A percentile compares a stretch with the other conserved stretches of the same genome.
phyloP scores from a whole-genome alignment of 306 rosid genomes.

The Mimosa bimucronata region DNA sequence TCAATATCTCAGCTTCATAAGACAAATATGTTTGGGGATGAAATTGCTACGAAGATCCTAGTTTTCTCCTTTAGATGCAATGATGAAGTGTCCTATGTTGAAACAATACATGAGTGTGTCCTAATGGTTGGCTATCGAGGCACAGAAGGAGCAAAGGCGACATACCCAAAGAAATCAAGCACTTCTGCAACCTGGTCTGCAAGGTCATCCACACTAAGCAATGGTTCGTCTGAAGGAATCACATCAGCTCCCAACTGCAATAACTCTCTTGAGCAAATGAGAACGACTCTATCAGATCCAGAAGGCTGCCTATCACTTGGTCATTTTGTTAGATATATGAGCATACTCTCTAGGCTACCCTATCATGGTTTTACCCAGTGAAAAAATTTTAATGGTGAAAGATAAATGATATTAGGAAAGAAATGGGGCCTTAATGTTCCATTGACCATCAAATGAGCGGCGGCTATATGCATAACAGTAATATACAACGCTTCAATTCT shows the following conservation, averaged over 20 bases:
- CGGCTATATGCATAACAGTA: not conserved
- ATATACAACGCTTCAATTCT: not conserved
- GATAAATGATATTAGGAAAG: not conserved
- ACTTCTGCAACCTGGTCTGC: slow-evolving; percentile 90
- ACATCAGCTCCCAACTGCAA: slow-evolving; percentile 91
- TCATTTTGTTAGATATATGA: slow-evolving; percentile 1
- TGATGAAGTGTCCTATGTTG: not conserved
- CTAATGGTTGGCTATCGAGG: not conserved
- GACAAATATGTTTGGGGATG: not conserved
- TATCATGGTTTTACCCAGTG: slow-evolving; percentile 12
- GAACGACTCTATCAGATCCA: slow-evolving; percentile 31
- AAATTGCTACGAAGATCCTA: not conserved
- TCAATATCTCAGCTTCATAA: not conserved
- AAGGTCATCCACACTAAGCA: slow-evolving; percentile 79
- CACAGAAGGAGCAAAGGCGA: not conserved
- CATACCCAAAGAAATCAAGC: slow-evolving; percentile 80
- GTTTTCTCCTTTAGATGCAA: slow-evolving; percentile 13
- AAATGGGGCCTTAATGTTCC: not conserved
- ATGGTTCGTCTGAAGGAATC: slow-evolving; percentile 79
- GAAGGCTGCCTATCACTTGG: not conserved
- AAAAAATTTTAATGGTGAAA: not conserved
- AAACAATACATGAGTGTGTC: not conserved
- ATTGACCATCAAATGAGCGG: not conserved
- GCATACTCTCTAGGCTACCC: not conserved
- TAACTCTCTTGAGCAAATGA: slow-evolving; percentile 65